These are phyloP conservation scores for Cryphonectria japonica DNA, from an alignment of 2,329 filamentous ascomycete species.

Conservation along the genomic window DNA sequence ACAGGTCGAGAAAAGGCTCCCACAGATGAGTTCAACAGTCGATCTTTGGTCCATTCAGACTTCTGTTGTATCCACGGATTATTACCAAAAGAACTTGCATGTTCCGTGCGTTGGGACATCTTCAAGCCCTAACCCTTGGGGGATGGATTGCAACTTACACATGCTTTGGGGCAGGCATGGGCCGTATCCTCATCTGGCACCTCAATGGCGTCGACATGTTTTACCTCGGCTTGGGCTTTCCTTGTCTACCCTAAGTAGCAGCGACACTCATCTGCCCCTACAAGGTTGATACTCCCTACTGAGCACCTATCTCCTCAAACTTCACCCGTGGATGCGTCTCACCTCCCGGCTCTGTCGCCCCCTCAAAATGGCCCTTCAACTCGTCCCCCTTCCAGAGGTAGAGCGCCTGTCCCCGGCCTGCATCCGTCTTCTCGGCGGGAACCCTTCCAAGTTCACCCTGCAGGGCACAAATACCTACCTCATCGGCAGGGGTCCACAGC, in stretches of 20 bases:
- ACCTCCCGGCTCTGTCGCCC: conserved; percentile 9
- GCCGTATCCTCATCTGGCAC: conserved; percentile 11
- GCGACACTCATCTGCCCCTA: neutral
- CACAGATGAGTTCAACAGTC: neutral
- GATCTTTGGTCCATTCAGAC: neutral
- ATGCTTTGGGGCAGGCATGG: neutral
- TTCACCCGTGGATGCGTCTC: conserved; percentile 15
- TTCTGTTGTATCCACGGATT: neutral
- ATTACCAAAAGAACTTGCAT: neutral
- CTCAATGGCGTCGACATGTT: conserved; percentile 20
- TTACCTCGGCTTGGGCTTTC: conserved; percentile 3
- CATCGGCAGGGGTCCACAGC: conserved; percentile 71
- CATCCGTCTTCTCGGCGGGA: conserved; percentile 85
- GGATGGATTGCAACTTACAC: neutral
- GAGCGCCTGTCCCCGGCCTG: conserved; percentile 77
- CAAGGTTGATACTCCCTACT: neutral
- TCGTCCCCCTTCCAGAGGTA: conserved; percentile 71
- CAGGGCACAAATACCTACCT: conserved; percentile 95
- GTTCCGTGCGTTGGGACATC: neutral
- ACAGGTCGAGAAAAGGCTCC: neutral
- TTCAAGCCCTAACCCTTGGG: conserved; percentile 1
- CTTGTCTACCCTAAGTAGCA: neutral
- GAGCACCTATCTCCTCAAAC: neutral
- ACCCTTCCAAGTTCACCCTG: conserved; percentile 80
- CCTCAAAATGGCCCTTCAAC: conserved; percentile 60